Base-by-base conservation (phyloP, 2,329 filamentous ascomycete species). In the Beauveria medogensis region DNA sequence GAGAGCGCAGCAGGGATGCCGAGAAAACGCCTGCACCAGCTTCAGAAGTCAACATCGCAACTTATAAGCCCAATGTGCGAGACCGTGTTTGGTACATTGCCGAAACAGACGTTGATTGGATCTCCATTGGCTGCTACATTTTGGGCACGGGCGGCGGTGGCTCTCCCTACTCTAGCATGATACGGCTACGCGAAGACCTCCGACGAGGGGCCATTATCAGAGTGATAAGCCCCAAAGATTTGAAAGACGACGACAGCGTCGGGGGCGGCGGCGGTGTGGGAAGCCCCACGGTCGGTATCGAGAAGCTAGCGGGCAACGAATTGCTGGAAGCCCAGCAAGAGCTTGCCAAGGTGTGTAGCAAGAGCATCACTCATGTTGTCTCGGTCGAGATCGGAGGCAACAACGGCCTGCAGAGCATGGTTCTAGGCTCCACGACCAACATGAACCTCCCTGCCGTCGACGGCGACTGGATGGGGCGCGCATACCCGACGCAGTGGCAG, bases 301-400 rank as follows among this genome's bases (percentile, higher is more conserved):
- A 88, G 71, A 83, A 84, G 65, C 76, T 86, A 0, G 75, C 78
- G 1, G 82, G 81, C 14, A 78, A 84, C 65, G 83, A 87, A 68
- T 77, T 82, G 66, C 72, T 79, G 46, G 70, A 82, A 54, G 74
- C 80, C 2, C 80, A 82, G 62, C 65, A 67, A 1, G 82, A 82
- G 66, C 73, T 87, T 12, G 83, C 81, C 69, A 78, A 80, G 53
- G 78, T 80, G 30, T 74, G 79, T 53, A 72, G 75, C 43, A 68
- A 71, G 18, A 68, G 69, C 1, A 78, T 82, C 24, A 81, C 84
- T 22, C 81, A 83, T 43, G 80, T 87, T 63, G 82, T 88, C 63
- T 78, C 82, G 1, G 70, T 87, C 12, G 86, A 89, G 66, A 86
- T 89, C 59, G 86, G 86, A n/a, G 86, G 86, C 7, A 80, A 79